phyloP scores from a whole-genome alignment of 169 alveolate species.

The Cryptosporidium andersoni region DNA sequence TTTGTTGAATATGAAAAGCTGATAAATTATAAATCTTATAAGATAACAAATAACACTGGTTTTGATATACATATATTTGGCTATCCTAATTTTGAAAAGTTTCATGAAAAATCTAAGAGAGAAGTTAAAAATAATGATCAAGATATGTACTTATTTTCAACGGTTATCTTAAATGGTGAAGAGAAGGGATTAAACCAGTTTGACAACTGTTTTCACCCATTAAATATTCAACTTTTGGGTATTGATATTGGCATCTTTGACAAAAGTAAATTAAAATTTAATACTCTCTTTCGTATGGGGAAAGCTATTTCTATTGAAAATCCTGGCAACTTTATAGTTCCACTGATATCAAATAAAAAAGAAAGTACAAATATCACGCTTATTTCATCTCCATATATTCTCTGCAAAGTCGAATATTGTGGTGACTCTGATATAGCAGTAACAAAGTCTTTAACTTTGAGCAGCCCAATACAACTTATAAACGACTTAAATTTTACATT shows the following conservation, averaged over 20 bases:
- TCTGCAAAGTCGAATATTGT: constrained; percentile 20
- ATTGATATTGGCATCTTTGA: neutral
- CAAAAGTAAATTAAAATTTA: neutral
- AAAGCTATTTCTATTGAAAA: constrained; percentile 36
- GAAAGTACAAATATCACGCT: neutral
- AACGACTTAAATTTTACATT: constrained; percentile 21
- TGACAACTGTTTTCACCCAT: constrained; percentile 36
- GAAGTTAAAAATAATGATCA: neutral
- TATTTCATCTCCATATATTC: constrained; percentile 17
- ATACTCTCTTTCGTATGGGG: constrained; percentile 2
- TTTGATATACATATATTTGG: constrained; percentile 27
- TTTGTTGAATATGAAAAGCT: neutral
- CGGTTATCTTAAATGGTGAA: neutral
- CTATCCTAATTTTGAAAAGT: constrained; percentile 33
- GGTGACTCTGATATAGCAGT: constrained; percentile 7
- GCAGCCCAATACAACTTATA: constrained; percentile 17
- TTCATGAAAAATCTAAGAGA: neutral
- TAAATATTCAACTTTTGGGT: constrained; percentile 13
- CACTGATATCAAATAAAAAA: neutral
- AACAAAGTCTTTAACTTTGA: constrained; percentile 5
- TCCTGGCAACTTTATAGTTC: constrained; percentile 27
- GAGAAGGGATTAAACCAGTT: constrained; percentile 12
- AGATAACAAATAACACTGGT: constrained; percentile 24
- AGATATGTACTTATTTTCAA: neutral
- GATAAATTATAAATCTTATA: constrained; percentile 4